Percentiles rank a stretch among this genome's conserved stretches.
phyloP scores from a whole-genome alignment of 1,139 yeast genomes.

The Protomyces gravidus region DNA sequence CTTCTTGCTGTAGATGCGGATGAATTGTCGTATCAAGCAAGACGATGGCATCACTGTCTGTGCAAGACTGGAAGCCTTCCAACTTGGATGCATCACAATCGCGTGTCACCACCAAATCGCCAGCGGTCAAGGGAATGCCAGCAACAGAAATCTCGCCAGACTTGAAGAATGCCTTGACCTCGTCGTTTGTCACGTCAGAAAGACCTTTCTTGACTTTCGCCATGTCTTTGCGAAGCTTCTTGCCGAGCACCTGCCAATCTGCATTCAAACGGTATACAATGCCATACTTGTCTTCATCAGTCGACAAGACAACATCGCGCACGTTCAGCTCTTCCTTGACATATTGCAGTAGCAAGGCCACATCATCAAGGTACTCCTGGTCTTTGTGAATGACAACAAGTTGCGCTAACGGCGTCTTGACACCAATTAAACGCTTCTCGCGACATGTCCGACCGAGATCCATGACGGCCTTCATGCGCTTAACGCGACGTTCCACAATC shows the following conservation, averaged over 20 bases:
- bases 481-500: conserved; percentile 66
- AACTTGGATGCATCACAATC: conserved; percentile 55
- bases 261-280: conserved; percentile 93
- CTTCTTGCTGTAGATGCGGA: conserved; percentile 86
- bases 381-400: conserved; percentile 83
- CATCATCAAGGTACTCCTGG: conserved; percentile 65
- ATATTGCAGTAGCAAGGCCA: conserved; percentile 71
- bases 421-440: conserved; percentile 87
- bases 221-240: conserved; percentile 90
- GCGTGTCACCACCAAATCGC: conserved; percentile 85
- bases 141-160: conserved; percentile 77
- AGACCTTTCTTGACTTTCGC: conserved; percentile 91
- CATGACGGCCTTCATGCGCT: conserved; percentile 95
- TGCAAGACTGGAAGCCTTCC: conserved; percentile 38
- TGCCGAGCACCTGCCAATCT: conserved; percentile 98
- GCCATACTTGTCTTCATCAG: conserved; percentile 86
- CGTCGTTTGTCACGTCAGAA: conserved; percentile 72
- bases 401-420: conserved; percentile 90
- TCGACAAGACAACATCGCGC: conserved; percentile 78
- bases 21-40: conserved; percentile 83
- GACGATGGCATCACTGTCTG: conserved; percentile 78
- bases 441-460: conserved; percentile 94
- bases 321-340: conserved; percentile 88
- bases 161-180: conserved; percentile 70
- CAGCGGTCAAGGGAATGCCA: conserved; percentile 79